Conservation (phyloP, 768 basidiomycete genomes). For the Lentinula sp. region DNA sequence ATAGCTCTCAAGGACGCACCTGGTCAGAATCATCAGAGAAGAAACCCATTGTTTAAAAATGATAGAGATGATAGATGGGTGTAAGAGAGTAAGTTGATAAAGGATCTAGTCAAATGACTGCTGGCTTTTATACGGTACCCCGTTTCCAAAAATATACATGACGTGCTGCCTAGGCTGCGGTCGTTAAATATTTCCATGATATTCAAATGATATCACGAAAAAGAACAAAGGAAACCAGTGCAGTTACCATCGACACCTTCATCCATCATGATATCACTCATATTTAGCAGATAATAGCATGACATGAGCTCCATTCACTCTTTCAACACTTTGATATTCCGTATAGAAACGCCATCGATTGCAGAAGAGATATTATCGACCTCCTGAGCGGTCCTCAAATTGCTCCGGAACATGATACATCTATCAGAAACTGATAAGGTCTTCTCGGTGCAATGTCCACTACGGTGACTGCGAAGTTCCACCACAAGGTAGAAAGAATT, state of each 20-base stretch:
- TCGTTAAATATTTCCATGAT: neutral
- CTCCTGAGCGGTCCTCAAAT: too few relatives aligned
- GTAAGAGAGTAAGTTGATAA: neutral
- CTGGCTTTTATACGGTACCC: neutral
- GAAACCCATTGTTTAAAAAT: conserved; percentile 12
- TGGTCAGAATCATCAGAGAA: conserved; percentile 13
- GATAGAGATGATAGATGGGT: neutral
- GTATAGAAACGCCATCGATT: neutral
- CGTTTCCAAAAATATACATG: neutral
- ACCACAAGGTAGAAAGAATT: too few relatives aligned
- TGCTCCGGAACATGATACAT: too few relatives aligned
- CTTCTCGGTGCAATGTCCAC: too few relatives aligned
- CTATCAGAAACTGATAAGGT: too few relatives aligned
- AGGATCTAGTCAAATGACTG: neutral
- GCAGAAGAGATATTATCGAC: neutral
- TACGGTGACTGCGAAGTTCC: too few relatives aligned
- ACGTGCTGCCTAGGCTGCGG: neutral
- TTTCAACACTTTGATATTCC: neutral
- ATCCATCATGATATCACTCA: neutral
- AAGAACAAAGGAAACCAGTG: too few relatives aligned
- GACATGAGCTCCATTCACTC: neutral
- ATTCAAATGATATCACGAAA: too few relatives aligned
- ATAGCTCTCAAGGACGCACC: neutral
- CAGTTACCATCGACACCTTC: too few relatives aligned
- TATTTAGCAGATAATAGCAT: neutral